Evolutionary conservation across 805 yeast genomes (phyloP), one percentile per base, ranked within the genome.

Genomic region (Candida glaebosa): DNA sequence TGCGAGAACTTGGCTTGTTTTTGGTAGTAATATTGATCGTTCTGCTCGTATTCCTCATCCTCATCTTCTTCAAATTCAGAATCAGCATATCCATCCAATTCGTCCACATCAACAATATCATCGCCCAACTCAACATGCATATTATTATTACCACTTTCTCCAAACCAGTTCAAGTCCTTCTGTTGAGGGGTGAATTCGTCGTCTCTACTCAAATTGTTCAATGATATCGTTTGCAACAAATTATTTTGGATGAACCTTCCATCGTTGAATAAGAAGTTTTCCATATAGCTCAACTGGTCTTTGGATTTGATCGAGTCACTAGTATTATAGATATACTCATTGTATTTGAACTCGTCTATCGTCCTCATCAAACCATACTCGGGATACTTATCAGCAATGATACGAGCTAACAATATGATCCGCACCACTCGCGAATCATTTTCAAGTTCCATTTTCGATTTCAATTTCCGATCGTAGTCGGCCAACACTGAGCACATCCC

Each of bases 311-410:
- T 31, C 2, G 58, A 44, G 37, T 61, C 65, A 18, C 49, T 50
- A 22, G 56, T 54, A 22, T 47, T 53, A 41, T 63, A 60, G 7
- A 56, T 42, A 5, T 46, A 46, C 36, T 57, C 60, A 42, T 66
- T 66, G 43, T 62, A 75, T 45, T 68, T 71, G 58, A 78, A 78
- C 18, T 69, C 65, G 18, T 69, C 69, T 3, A 54, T 61, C 2
- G 71, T 65, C 48, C 78, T 62, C n/a, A 72, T 65, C 19, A 81
- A 52, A 1, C 86, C 87, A 60, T 77, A 79, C 14, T 71, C 70
- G 14, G 31, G 31, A 50, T 66, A 76, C 36, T 67, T 59, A 39
- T 77, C 77, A 2, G 84, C 75, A 18, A 81, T 57, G 38, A 67
- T 61, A n/a, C 73, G 54, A 0, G 79, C 79, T 47, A 81, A 60